Percentiles rank a stretch among this genome's conserved stretches.
Conservation (phyloP, 1,139 yeast genomes). For the Candida smagusa region DNA sequence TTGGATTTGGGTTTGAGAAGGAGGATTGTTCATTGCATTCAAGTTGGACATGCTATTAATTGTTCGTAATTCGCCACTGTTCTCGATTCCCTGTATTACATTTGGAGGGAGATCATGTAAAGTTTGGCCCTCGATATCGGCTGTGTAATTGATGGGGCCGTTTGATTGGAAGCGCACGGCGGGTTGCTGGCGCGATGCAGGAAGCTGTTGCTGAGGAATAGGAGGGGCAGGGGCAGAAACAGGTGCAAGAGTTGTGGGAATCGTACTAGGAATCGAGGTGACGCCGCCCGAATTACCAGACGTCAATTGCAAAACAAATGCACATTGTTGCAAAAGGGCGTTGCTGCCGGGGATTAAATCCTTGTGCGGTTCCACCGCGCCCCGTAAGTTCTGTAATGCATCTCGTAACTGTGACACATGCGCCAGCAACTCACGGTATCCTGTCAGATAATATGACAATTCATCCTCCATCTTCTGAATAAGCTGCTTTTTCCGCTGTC, state of each 20-base stretch:
- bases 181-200: neutral
- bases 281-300: slow-evolving; percentile 16
- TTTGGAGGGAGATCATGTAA: slow-evolving; percentile 7
- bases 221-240: slow-evolving; percentile 1
- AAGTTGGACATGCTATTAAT: slow-evolving; percentile 41
- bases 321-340: slow-evolving; percentile 10
- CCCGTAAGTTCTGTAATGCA: slow-evolving; percentile 52
- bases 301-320: slow-evolving; percentile 24
- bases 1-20: slow-evolving; percentile 4
- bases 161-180: neutral
- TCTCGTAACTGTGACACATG: slow-evolving; percentile 59
- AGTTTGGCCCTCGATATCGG: slow-evolving; percentile 10
- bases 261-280: slow-evolving; percentile 30
- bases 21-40: slow-evolving; percentile 16
- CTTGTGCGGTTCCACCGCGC: slow-evolving; percentile 35
- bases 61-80: slow-evolving; percentile 23
- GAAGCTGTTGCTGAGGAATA: neutral
- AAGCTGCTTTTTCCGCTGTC: slow-evolving; percentile 91
- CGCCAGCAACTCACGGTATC: slow-evolving; percentile 63
- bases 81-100: slow-evolving; percentile 1
- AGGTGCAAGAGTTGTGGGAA: slow-evolving; percentile 27
- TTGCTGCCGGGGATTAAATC: slow-evolving; percentile 14
- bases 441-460: slow-evolving; percentile 61
- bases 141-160: slow-evolving; percentile 1
- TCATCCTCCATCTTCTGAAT: slow-evolving; percentile 81